Conservation (phyloP, 1,284 basidiomycete genomes). For the Irpex sp. region DNA sequence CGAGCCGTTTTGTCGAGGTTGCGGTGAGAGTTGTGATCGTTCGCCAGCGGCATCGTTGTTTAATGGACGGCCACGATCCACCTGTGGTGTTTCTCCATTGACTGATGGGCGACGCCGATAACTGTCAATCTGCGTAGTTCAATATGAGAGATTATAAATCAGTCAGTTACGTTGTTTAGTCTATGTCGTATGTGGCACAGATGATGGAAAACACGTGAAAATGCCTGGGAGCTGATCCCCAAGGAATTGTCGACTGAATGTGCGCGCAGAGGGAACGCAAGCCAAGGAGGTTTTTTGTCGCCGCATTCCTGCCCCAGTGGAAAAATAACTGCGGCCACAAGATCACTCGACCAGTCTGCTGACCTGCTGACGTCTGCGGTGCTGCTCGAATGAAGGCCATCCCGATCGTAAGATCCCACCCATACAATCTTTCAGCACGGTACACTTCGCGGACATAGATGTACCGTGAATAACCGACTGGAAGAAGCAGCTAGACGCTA, state of each 20-base stretch:
- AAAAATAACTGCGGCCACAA: not conserved
- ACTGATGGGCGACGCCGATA: constrained; percentile 37
- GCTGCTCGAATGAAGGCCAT: not conserved
- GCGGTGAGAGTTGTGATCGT: not conserved
- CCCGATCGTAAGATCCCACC: not conserved
- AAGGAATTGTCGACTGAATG: not conserved
- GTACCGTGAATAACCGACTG: not conserved
- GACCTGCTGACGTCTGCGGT: not conserved
- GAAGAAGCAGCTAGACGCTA: not conserved
- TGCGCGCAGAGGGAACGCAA: not conserved
- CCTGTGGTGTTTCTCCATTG: constrained; percentile 7
- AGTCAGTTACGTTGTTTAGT: not conserved
- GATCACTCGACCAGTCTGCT: not conserved
- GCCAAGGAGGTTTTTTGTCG: not conserved
- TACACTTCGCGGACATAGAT: not conserved
- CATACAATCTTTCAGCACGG: not conserved
- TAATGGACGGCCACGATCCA: constrained; percentile 1
- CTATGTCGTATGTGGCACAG: not conserved
- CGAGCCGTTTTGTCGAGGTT: not conserved
- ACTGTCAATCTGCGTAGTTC: constrained; percentile 39
- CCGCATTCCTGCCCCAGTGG: not conserved
- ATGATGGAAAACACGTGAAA: not conserved
- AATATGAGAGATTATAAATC: not conserved
- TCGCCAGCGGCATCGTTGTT: constrained; percentile 1
- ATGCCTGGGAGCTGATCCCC: not conserved